Evolutionary conservation across 2,329 filamentous ascomycete species (phyloP), one percentile per base, ranked within the genome.

Genomic region (Fusarium abutilonis): DNA sequence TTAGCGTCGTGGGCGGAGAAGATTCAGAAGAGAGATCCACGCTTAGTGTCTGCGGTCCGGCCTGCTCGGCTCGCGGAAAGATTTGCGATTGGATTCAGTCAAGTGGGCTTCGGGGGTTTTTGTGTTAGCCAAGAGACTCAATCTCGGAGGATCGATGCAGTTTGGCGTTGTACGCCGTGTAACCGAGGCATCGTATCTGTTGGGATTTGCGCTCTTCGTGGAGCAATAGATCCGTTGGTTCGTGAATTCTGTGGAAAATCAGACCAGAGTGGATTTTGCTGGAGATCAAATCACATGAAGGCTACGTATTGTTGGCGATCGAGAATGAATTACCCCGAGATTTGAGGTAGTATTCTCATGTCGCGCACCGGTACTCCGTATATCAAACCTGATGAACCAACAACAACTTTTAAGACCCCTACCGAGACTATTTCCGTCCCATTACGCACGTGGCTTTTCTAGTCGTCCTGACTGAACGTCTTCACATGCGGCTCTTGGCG

Each of bases 121-220:
- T 14, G 36, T 39, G 17, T 14, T 38, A 4, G 36, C 36, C 36
- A 38, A 38, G 36, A 38, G 36, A 14, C 11, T 38, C 36, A 38
- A 38, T 38, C 36, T 38, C 36, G 36, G 36, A 38, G 10, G n/a
- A 40, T 57, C 40, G 28, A 57, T 49, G 28, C 10, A 13, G 10
- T 21, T 21, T 8, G 17, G 36, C 17, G 11, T 32, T 19, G 28
- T 17, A 15, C 8, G 31, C 6, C 34, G 28, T 21, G 14, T 21
- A 31, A 15, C 56, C 56, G 55, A 60, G 41, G 28, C 8, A 38
- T 10, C 2, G 26, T 28, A 8, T 50, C 52, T 44, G 53, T 42
- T 14, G 6, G 10, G 17, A 38, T 14, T 8, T 21, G 11, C 17
- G 17, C 11, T 10, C 9, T 3, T 15, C 5, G 17, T 52, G 46